phyloP scores from a whole-genome alignment of 345 rosid species.

The Nephelium lappaceum region DNA sequence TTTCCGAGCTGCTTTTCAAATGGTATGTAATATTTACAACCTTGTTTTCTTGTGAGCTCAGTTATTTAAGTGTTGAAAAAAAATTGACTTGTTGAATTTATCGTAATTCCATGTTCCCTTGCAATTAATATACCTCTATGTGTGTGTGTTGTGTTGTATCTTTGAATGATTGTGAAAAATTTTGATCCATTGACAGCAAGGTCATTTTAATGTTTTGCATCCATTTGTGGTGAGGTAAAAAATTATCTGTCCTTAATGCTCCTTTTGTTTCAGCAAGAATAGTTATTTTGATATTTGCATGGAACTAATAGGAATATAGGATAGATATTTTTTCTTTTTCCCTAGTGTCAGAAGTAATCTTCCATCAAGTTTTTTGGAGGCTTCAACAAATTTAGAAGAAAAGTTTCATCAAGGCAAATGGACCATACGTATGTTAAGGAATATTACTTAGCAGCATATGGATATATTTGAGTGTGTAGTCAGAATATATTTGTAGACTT shows the following conservation, averaged over 20 bases:
- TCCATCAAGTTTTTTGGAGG: not conserved
- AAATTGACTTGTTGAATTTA: not conserved
- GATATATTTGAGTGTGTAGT: not conserved
- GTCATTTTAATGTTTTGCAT: not conserved
- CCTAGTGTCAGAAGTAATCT: not conserved
- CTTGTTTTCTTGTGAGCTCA: constrained; percentile 1
- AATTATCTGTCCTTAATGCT: not conserved
- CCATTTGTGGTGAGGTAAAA: not conserved
- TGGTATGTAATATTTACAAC: constrained; percentile 46
- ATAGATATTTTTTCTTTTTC: not conserved
- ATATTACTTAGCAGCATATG: not conserved
- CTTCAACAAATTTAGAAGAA: not conserved
- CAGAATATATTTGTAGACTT: not conserved
- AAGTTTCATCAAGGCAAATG: not conserved
- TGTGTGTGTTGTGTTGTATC: not conserved
- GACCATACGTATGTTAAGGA: not conserved
- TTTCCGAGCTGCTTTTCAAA: constrained; percentile 91
- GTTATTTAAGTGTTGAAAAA: not conserved
- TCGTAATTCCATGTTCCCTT: constrained; percentile 2
- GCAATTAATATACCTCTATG: not conserved
- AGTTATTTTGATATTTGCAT: not conserved
- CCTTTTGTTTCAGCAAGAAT: not conserved
- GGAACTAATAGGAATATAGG: not conserved
- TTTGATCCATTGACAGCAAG: not conserved
- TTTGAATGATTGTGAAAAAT: not conserved